Evolutionary conservation across 208 protist species (phyloP), one percentile per base, ranked within the genome.

Genomic region (Leishmania aethiopica): DNA sequence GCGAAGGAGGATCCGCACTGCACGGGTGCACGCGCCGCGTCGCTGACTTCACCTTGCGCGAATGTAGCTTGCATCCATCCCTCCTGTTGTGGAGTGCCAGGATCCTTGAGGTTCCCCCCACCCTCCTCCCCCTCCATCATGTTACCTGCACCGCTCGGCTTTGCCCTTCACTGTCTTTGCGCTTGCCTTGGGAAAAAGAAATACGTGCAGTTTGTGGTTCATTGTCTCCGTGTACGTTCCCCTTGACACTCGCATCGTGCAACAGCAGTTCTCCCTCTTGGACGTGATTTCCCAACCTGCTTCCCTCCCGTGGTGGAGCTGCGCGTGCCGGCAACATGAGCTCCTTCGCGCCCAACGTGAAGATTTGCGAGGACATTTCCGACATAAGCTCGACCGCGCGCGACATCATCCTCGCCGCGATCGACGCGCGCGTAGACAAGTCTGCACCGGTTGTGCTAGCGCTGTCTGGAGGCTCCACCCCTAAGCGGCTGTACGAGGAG

Each of bases 391-490:
- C 62, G n/a, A 84, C 77, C 19, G 89, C 87, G 0, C 88, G 89
- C 40, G 71, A 85, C 47, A 82, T 86, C 37, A 95, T 95, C 28
- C 73, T 92, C 19, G 79, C 82, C 17, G 77, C 78, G 40, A 45
- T 85, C 15, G n/a, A 70, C 4, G 79, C 42, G 45, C 75, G 80
- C 4, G 64, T 15, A 4, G 71, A 67, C 66, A 74, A n/a, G 32
- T 62, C 25, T 1, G 59, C 75, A 49, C 88, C 85, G 0, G 64
- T 91, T 45, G 91, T 90, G 4, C 62, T 96, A 17, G 94, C 92
- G 4, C 89, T 97, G 25, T 94, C 94, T 2, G 94, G 94, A 17
- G 94, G 94, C n/a, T 91, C 86, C 19, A 95, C 94, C 0, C 94
- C 94, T 32, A 88, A 87, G 82, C 77, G 70, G 73, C 79, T 95